Percentiles rank a stretch among this genome's conserved stretches.
Conservation (phyloP, 108 stramenopile genomes). For the Cyclostephanos tholiformis region DNA sequence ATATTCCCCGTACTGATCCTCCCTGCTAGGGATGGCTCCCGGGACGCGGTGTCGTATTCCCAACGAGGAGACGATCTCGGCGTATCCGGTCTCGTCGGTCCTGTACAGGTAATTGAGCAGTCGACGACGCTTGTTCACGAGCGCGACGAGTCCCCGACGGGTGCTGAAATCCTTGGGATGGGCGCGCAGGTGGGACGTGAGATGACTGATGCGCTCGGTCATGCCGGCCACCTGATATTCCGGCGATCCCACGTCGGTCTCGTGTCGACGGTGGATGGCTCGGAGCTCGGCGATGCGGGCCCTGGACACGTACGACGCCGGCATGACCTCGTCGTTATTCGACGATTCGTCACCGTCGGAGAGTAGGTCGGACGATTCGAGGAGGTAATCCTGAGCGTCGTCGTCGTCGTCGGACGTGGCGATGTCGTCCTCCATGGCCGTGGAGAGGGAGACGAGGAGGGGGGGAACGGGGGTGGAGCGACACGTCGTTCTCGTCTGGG, state of each 20-base stretch:
- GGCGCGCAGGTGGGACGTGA: slow-evolving; percentile 88
- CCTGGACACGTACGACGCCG: slow-evolving; percentile 52
- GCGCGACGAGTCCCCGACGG: slow-evolving; percentile 92
- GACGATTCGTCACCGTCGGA: slow-evolving; percentile 49
- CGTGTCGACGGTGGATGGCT: slow-evolving; percentile 72
- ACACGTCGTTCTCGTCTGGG: no score
- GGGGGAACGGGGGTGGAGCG: neutral
- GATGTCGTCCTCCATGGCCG: slow-evolving; percentile 34
- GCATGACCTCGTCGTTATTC: slow-evolving; percentile 56
- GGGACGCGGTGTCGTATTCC: slow-evolving; percentile 90
- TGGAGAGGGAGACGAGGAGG: neutral
- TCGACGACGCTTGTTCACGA: slow-evolving; percentile 96
- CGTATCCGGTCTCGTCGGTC: slow-evolving; percentile 73
- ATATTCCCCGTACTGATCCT: slow-evolving; percentile 76
- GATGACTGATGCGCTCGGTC: slow-evolving; percentile 93
- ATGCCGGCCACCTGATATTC: slow-evolving; percentile 94
- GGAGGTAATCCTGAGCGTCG: slow-evolving; percentile 68
- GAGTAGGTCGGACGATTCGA: slow-evolving; percentile 67
- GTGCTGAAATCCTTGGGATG: slow-evolving; percentile 96
- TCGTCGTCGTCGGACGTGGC: slow-evolving; percentile 46
- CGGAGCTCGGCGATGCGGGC: slow-evolving; percentile 68
- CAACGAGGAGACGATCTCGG: slow-evolving; percentile 59
- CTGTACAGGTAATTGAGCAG: slow-evolving; percentile 87
- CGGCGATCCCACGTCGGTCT: slow-evolving; percentile 88
- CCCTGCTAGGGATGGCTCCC: slow-evolving; percentile 58